phyloP scores from a whole-genome alignment of 139 green algal species.

The Ostreobium quekettii region DNA sequence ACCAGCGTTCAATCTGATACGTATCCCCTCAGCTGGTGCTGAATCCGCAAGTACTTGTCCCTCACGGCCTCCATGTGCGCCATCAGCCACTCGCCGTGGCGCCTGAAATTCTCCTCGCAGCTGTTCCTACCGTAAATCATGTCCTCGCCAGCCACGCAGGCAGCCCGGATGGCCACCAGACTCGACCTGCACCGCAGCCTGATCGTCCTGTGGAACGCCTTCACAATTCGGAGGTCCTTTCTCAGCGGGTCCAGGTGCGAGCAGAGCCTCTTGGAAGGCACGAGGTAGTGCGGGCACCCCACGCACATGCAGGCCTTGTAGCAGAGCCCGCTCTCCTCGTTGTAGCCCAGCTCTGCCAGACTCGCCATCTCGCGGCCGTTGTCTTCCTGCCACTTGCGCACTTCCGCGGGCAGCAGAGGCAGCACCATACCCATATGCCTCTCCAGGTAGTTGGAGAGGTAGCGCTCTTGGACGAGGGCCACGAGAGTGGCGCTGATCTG shows the following conservation, averaged over 20 bases:
- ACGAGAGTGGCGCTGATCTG: neutral
- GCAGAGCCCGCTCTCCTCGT: neutral
- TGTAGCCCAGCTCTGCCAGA: neutral
- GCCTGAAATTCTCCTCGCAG: too few species aligned
- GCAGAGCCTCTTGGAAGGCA: neutral
- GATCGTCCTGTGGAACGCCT: slow-evolving; percentile 1
- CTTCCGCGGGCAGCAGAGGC: neutral
- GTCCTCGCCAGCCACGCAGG: too few species aligned
- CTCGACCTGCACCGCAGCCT: too few species aligned
- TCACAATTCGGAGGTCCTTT: neutral
- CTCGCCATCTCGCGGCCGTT: neutral
- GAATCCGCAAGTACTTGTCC: too few species aligned
- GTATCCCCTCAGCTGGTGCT: too few species aligned
- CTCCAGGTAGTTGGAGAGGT: neutral
- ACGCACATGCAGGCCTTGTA: neutral
- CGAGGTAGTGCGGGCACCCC: neutral
- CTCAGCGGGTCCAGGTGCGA: neutral
- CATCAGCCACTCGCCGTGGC: too few species aligned
- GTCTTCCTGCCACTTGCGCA: neutral
- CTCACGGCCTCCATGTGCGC: too few species aligned
- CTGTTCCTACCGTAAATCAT: too few species aligned
- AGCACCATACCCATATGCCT: neutral
- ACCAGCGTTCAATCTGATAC: too few species aligned
- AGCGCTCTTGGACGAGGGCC: neutral
- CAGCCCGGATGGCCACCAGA: too few species aligned